These are phyloP conservation scores for Lentinus brumalis DNA, from an alignment of 768 basidiomycete species.

Conservation along the genomic window DNA sequence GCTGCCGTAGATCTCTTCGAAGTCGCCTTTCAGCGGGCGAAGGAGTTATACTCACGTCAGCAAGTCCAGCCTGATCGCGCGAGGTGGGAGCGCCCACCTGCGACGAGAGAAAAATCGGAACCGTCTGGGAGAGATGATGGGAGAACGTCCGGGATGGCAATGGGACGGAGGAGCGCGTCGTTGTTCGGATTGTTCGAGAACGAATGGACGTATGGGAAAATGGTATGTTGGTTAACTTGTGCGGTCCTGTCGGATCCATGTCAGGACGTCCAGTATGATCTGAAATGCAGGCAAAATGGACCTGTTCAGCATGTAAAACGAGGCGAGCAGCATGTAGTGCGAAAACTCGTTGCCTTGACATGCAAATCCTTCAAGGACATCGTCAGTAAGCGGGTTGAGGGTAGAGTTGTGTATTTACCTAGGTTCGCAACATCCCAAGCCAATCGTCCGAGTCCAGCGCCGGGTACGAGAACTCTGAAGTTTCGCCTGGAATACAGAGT, in stretches of 20 bases:
- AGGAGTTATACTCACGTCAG: not conserved
- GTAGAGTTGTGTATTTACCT: slow-evolving; percentile 46
- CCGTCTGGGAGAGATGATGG: slow-evolving; percentile 69
- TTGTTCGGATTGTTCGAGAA: slow-evolving; percentile 79
- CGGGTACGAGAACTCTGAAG: slow-evolving; percentile 83
- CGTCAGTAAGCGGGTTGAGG: not conserved
- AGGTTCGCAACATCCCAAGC: slow-evolving; percentile 85
- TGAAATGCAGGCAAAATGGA: slow-evolving; percentile 33
- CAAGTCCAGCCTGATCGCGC: not conserved
- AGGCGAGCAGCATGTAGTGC: slow-evolving; percentile 91
- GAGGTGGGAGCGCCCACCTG: slow-evolving; percentile 49
- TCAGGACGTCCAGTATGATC: not conserved
- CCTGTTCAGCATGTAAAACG: slow-evolving; percentile 88
- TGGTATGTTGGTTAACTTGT: slow-evolving; percentile 64
- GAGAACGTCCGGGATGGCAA: slow-evolving; percentile 81
- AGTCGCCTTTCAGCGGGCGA: slow-evolving; percentile 61
- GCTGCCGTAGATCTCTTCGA: slow-evolving; percentile 86
- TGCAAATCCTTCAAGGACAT: slow-evolving; percentile 62
- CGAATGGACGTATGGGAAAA: slow-evolving; percentile 91
- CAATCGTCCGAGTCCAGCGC: slow-evolving; percentile 85
- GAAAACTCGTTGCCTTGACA: slow-evolving; percentile 97
- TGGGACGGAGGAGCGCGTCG: slow-evolving; percentile 60
- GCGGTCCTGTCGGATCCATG: slow-evolving; percentile 49
- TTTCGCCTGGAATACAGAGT: slow-evolving; percentile 40
- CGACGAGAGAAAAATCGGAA: slow-evolving; percentile 81